These are phyloP conservation scores for Glycine tomentella DNA, from an alignment of 306 rosid species.

Conservation along the genomic window DNA sequence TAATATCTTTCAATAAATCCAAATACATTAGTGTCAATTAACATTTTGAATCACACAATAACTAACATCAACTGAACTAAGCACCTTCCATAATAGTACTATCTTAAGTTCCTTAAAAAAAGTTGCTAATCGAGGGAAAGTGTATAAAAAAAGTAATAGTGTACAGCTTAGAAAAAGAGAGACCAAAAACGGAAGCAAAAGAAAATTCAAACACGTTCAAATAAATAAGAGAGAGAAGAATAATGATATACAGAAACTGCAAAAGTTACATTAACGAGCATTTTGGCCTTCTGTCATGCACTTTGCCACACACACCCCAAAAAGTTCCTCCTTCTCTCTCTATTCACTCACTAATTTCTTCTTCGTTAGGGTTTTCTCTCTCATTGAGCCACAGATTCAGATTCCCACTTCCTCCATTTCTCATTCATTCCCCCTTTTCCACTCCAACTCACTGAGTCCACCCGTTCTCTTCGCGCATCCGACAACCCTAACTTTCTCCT, in stretches of 20 bases:
- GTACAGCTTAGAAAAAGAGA: neutral
- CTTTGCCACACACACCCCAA: conserved; percentile 26
- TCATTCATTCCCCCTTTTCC: neutral
- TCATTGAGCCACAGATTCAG: conserved; percentile 60
- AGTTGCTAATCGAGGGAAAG: neutral
- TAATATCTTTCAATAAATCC: too few relatives aligned
- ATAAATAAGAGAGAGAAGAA: conserved; percentile 14
- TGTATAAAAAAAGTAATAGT: neutral
- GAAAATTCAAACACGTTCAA: conserved; percentile 24
- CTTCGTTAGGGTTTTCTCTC: conserved; percentile 52
- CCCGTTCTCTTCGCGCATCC: conserved; percentile 42
- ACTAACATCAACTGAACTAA: too few relatives aligned
- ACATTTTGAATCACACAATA: too few relatives aligned
- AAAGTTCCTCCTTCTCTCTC: conserved; percentile 2
- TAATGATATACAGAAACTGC: conserved; percentile 2
- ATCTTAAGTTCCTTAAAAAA: neutral
- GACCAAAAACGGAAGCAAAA: neutral
- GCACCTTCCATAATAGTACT: too few relatives aligned
- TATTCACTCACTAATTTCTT: neutral
- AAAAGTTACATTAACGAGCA: conserved; percentile 27
- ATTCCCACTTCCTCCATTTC: conserved; percentile 50
- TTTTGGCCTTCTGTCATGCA: conserved; percentile 52
- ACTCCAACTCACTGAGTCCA: conserved; percentile 51
- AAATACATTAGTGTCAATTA: too few relatives aligned
- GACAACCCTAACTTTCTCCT: neutral